A percentile compares a stretch with the other conserved stretches of the same genome.
Conservation (phyloP, 352 stramenopile genomes). For the Pythium phragmiticola region DNA sequence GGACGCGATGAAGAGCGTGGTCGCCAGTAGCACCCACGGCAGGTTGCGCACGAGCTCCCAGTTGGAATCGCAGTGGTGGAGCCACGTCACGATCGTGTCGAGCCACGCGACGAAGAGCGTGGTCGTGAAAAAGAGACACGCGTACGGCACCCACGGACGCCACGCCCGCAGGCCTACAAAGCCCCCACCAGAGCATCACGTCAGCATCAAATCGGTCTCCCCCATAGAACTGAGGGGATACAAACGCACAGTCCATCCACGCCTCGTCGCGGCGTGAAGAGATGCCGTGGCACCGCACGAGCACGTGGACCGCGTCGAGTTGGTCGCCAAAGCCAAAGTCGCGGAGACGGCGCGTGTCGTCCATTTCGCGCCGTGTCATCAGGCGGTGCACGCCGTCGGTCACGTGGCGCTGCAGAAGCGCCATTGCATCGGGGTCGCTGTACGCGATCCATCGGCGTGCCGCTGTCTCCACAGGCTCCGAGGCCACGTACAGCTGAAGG, state of each 20-base stretch:
- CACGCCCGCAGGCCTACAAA: not conserved
- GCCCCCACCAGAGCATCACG: not conserved
- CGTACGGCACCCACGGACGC: constrained; percentile 1
- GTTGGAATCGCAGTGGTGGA: not conserved
- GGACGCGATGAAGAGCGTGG: not conserved
- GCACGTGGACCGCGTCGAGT: not conserved
- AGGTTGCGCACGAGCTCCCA: constrained; percentile 9
- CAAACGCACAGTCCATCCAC: not conserved
- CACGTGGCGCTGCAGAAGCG: not conserved
- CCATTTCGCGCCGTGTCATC: not conserved
- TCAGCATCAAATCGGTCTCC: no score
- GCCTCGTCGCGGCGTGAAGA: not conserved
- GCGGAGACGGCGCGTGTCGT: not conserved
- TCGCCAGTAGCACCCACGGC: constrained; percentile 7
- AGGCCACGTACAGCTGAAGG: not conserved
- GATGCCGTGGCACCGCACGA: not conserved
- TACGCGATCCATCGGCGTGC: not conserved
- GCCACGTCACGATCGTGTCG: constrained; percentile 10
- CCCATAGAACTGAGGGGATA: no score
- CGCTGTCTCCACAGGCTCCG: not conserved
- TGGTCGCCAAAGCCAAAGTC: constrained; percentile 4
- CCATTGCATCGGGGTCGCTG: constrained; percentile 2
- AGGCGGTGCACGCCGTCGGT: not conserved
- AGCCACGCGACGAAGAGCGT: constrained; percentile 7
- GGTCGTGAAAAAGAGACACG: constrained; percentile 9